Percentiles rank a stretch among this genome's conserved stretches.
Conservation (phyloP, 257 asterid species). For the Lantana camara region DNA sequence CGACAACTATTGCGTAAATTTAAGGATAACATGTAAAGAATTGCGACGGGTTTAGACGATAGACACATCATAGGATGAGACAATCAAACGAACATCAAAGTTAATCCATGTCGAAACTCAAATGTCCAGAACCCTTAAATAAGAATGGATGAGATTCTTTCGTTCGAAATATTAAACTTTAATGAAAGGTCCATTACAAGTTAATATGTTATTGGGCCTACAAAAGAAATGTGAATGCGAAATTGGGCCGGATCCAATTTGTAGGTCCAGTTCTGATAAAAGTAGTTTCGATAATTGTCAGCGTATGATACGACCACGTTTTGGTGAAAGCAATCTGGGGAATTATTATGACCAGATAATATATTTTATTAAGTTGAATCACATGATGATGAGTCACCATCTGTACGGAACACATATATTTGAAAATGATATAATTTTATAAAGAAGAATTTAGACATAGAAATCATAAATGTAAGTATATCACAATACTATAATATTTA, state of each 20-base stretch:
- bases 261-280: constrained; percentile 27
- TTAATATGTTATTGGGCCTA: constrained; percentile 18
- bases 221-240: background rate
- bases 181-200: background rate
- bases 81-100: too few relatives aligned
- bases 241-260: constrained; percentile 25
- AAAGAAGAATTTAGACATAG: too few relatives aligned
- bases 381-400: constrained; percentile 32
- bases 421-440: too few relatives aligned
- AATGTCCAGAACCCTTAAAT: too few relatives aligned
- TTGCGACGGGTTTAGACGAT: too few relatives aligned
- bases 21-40: too few relatives aligned
- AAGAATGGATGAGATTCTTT: too few relatives aligned
- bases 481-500: too few relatives aligned
- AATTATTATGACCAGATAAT: constrained; percentile 24
- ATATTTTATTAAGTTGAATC: constrained; percentile 10
- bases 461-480: too few relatives aligned
- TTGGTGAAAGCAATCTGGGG: background rate
- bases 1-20: background rate
- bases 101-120: too few relatives aligned
- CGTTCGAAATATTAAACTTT: too few relatives aligned
- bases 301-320: constrained; percentile 33
- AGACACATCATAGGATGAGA: too few relatives aligned
- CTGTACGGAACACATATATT: constrained; percentile 9
- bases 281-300: constrained; percentile 8